These are phyloP conservation scores for Pseudozyma sp. DNA, from an alignment of 1,284 basidiomycete genomes.

Conservation along the genomic window DNA sequence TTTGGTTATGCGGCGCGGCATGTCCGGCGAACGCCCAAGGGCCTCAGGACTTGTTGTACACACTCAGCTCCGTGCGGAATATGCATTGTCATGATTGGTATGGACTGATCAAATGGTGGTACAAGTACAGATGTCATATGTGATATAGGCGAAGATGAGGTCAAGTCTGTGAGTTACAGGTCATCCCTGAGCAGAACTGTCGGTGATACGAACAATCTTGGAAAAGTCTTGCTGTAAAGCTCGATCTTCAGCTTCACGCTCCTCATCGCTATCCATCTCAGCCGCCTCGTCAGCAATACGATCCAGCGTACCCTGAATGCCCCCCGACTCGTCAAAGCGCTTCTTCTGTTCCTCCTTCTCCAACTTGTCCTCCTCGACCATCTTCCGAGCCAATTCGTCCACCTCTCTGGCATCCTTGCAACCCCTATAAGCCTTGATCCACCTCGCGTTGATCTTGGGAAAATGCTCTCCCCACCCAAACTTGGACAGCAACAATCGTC, in stretches of 20 bases:
- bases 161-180: too few species aligned
- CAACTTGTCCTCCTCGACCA: slow-evolving; percentile 51
- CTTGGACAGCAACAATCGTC: slow-evolving; percentile 57
- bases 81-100: background rate
- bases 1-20: too few species aligned
- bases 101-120: background rate
- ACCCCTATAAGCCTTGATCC: slow-evolving; percentile 48
- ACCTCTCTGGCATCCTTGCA: slow-evolving; percentile 53
- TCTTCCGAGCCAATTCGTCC: slow-evolving; percentile 42
- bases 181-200: slow-evolving; percentile 21
- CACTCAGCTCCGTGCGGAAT: background rate
- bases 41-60: too few species aligned
- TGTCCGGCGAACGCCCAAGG: too few species aligned
- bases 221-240: slow-evolving; percentile 46
- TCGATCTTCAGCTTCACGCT: slow-evolving; percentile 32
- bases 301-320: slow-evolving; percentile 48
- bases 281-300: slow-evolving; percentile 43
- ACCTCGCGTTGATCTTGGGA: slow-evolving; percentile 55
- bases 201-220: slow-evolving; percentile 54
- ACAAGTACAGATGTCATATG: slow-evolving; percentile 24
- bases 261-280: slow-evolving; percentile 22
- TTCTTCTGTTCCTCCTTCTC: slow-evolving; percentile 51
- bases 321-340: slow-evolving; percentile 40
- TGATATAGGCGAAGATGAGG: background rate
- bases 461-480: slow-evolving; percentile 65